These are phyloP conservation scores for Craterostigma plantagineum DNA, from an alignment of 257 asterid genomes.

Conservation along the genomic window DNA sequence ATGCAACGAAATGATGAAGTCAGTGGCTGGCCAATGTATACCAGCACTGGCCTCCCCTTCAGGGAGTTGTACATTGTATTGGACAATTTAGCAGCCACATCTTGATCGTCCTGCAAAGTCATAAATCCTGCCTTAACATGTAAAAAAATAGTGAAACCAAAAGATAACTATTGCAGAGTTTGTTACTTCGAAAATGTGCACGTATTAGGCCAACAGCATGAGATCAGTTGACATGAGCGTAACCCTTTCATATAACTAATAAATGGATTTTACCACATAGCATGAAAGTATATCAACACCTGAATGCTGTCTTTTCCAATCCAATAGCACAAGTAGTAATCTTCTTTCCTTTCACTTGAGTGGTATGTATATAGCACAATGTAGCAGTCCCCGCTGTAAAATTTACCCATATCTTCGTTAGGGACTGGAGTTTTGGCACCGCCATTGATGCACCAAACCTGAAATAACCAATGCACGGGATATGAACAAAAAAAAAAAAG, in stretches of 20 bases:
- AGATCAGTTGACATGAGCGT: too few species aligned
- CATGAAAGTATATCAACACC: constrained; percentile 27
- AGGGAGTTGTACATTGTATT: constrained; percentile 63
- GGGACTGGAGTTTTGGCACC: constrained; percentile 75
- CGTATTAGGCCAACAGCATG: too few species aligned
- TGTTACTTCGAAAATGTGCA: too few species aligned
- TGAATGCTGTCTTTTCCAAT: constrained; percentile 91
- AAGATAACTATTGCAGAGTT: too few species aligned
- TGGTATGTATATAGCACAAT: constrained; percentile 79
- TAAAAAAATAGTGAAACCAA: too few species aligned
- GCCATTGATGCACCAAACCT: constrained; percentile 93
- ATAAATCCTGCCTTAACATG: too few species aligned
- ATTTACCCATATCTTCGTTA: constrained; percentile 72
- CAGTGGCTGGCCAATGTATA: constrained; percentile 9
- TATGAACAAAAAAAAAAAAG: constrained; percentile 5
- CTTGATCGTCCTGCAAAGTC: constrained; percentile 65
- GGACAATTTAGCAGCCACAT: constrained; percentile 42
- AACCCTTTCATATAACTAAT: too few species aligned
- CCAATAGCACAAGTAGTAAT: constrained; percentile 82
- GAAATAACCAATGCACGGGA: constrained; percentile 3
- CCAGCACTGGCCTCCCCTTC: constrained; percentile 93
- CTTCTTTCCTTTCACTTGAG: constrained; percentile 89
- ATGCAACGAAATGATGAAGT: background rate
- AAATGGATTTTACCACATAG: background rate
- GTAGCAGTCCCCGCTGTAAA: constrained; percentile 93